A percentile compares a stretch with the other conserved stretches of the same genome.
phyloP scores from a whole-genome alignment of 306 rosid species.

The Ammopiptanthus mongolicus region DNA sequence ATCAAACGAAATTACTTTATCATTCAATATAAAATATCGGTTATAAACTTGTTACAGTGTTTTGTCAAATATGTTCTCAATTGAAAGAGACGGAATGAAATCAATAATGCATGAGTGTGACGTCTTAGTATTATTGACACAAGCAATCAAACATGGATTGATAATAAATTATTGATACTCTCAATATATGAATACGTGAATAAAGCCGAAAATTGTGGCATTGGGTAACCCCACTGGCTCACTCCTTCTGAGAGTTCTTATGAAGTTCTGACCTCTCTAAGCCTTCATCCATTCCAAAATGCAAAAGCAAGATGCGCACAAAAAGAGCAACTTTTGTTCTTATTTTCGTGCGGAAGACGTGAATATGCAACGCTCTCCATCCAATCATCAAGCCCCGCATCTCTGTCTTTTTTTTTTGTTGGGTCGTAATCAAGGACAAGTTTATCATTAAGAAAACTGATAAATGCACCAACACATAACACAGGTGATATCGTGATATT shows the following conservation, averaged over 20 bases:
- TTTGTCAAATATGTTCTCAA: no score
- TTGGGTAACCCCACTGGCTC: not conserved
- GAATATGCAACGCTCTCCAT: not conserved
- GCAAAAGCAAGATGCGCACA: not conserved
- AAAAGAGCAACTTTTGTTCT: not conserved
- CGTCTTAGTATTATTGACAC: conserved; percentile 10
- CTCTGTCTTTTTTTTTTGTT: not conserved
- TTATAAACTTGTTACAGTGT: no score
- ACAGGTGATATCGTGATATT: no score
- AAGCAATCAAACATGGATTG: conserved; percentile 14
- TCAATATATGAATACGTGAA: not conserved
- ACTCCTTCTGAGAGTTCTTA: not conserved
- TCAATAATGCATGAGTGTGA: not conserved
- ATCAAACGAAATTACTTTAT: no score
- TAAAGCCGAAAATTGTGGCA: conserved; percentile 17
- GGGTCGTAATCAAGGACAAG: not conserved
- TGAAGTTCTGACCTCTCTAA: not conserved
- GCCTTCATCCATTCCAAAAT: not conserved
- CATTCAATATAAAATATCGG: no score
- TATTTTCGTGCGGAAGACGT: not conserved
- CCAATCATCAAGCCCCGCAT: not conserved
- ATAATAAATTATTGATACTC: not conserved
- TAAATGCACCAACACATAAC: not conserved
- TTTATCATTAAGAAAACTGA: not conserved
- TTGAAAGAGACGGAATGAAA: not conserved